These are phyloP conservation scores for Penicillium waksmanii DNA, from an alignment of 495 filamentous ascomycete genomes.

Conservation along the genomic window DNA sequence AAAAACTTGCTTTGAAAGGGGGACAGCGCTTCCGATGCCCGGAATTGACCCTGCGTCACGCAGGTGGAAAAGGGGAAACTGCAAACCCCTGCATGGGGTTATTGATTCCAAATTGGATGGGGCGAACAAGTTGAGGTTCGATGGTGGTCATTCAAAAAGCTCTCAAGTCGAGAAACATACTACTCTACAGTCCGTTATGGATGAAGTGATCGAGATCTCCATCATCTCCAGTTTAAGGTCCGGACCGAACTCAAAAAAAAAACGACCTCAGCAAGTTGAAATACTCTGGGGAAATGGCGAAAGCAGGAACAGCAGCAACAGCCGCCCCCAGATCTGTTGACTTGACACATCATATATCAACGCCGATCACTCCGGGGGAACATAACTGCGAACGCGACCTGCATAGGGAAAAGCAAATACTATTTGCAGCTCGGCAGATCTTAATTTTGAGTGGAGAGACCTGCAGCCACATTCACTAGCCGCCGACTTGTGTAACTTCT, in stretches of 20 bases:
- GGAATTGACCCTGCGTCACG: background rate
- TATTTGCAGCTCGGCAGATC: background rate
- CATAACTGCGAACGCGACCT: background rate
- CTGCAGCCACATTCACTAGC: constrained; percentile 2
- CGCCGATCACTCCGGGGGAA: background rate
- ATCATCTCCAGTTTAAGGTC: background rate
- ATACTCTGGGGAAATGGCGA: constrained; percentile 6
- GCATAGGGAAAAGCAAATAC: background rate
- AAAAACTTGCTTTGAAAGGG: constrained; percentile 1
- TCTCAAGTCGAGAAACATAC: no score
- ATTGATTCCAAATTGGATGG: constrained; percentile 11
- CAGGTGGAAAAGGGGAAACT: constrained; percentile 11
- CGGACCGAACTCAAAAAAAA: background rate
- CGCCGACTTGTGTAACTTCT: background rate
- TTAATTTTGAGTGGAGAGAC: constrained; percentile 1
- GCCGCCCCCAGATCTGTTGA: constrained; percentile 1
- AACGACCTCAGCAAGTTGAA: background rate
- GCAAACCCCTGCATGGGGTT: constrained; percentile 12
- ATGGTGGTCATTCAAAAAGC: background rate
- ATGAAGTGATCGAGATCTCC: background rate
- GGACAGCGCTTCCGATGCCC: background rate
- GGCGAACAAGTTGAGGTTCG: background rate
- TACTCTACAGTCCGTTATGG: no score
- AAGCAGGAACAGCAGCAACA: background rate
- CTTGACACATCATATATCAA: background rate